Evolutionary conservation across 257 asterid genomes (phyloP).

Genomic region (Sherardia arvensis): DNA sequence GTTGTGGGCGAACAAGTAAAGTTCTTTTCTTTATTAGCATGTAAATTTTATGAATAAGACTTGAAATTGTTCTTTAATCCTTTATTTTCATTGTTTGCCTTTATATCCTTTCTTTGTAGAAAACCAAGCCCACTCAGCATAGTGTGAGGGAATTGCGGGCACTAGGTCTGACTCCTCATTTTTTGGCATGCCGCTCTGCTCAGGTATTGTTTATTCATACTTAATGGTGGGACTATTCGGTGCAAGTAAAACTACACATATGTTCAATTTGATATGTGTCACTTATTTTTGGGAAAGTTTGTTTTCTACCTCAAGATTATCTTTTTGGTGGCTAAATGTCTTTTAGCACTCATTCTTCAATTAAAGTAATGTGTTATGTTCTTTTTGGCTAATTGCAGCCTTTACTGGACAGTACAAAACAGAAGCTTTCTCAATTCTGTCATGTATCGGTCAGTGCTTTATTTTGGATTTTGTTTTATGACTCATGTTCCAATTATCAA

Average conservation of each 20-base stretch:
- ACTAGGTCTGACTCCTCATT: constrained; percentile 84
- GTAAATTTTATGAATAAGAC: neutral
- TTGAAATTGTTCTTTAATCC: neutral
- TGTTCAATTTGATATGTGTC: neutral
- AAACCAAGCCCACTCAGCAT: constrained; percentile 97
- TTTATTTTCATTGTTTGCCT: neutral
- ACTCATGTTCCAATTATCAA: neutral
- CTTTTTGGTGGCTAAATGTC: neutral
- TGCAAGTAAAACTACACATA: neutral
- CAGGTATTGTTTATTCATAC: constrained; percentile 36
- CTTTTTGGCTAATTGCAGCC: constrained; percentile 43
- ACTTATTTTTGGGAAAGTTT: neutral
- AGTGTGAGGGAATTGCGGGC: constrained; percentile 94
- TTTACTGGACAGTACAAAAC: constrained; percentile 64
- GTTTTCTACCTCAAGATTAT: neutral
- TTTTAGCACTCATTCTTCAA: neutral
- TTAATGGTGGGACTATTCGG: neutral
- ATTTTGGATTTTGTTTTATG: constrained; percentile 2
- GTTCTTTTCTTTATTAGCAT: constrained; percentile 9
- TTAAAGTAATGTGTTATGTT: neutral
- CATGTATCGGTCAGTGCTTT: constrained; percentile 47
- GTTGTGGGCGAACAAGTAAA: constrained; percentile 98
- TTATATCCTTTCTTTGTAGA: constrained; percentile 11
- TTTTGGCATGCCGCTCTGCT: constrained; percentile 89
- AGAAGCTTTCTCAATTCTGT: constrained; percentile 86